Conservation (phyloP, 1,284 basidiomycete species). For the Ustilago xerochloae region DNA sequence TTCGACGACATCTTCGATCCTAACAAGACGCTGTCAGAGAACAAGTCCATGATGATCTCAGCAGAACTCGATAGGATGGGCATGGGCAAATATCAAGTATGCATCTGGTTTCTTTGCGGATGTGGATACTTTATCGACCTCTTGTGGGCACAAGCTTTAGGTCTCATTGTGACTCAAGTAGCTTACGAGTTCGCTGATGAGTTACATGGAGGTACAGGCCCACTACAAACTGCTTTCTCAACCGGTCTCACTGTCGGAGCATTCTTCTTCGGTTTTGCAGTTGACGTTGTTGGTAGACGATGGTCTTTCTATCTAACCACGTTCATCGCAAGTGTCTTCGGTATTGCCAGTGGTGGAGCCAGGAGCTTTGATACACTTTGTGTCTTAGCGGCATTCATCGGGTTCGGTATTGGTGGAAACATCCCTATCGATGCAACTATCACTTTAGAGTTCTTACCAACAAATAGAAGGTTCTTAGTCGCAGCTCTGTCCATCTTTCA, state of each 20-base stretch:
- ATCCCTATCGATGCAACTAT: constrained; percentile 63
- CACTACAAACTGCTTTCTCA: constrained; percentile 53
- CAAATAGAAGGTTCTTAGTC: constrained; percentile 50
- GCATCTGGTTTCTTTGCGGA: constrained; percentile 60
- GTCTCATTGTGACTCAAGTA: constrained; percentile 55
- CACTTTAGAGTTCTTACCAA: constrained; percentile 59
- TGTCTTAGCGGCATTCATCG: constrained; percentile 52
- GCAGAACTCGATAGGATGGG: constrained; percentile 59
- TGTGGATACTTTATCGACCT: constrained; percentile 64
- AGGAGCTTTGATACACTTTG: constrained; percentile 52
- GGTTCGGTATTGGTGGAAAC: constrained; percentile 61
- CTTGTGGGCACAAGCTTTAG: constrained; percentile 61
- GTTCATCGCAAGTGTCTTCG: constrained; percentile 57
- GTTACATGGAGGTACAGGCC: constrained; percentile 43
- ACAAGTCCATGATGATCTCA: constrained; percentile 56
- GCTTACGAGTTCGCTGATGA: constrained; percentile 46
- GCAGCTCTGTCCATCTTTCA: constrained; percentile 61
- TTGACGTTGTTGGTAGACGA: constrained; percentile 59
- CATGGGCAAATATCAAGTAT: constrained; percentile 58
- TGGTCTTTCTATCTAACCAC: constrained; percentile 64
- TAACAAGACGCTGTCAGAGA: constrained; percentile 52
- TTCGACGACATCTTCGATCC: constrained; percentile 52
- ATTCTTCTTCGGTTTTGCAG: constrained; percentile 61
- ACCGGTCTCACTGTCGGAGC: constrained; percentile 63
- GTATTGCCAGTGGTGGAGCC: constrained; percentile 53